A percentile compares a stretch with the other conserved stretches of the same genome.
phyloP scores from a whole-genome alignment of 2,329 filamentous ascomycete genomes.

The Pseudogymnoascus sp. region DNA sequence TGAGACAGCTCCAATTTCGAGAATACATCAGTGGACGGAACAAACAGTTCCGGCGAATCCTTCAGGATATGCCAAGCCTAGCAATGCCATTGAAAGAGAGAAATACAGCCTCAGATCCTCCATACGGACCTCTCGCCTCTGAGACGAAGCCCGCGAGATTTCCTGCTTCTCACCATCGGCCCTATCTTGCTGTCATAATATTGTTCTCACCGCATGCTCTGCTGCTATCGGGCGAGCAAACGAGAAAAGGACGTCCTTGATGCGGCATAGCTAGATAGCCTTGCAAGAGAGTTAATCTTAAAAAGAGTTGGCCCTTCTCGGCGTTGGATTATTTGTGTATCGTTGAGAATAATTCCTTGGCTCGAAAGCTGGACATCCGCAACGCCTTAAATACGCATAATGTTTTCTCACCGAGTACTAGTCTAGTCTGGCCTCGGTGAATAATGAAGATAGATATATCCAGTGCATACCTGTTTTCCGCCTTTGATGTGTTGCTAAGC shows the following conservation, averaged over 20 bases:
- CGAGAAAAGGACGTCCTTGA: background rate
- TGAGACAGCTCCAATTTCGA: too few species aligned
- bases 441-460: too few species aligned
- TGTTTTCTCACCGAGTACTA: background rate
- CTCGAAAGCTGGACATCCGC: background rate
- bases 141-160: too few species aligned
- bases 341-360: background rate
- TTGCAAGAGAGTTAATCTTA: background rate
- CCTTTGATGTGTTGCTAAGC: too few species aligned
- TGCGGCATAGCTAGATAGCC: background rate
- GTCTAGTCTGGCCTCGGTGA: too few species aligned
- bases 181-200: background rate
- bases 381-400: background rate
- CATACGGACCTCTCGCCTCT: background rate
- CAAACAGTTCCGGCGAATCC: too few species aligned
- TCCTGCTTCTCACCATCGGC: background rate
- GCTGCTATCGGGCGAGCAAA: background rate
- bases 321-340: background rate
- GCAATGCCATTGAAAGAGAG: too few species aligned
- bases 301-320: background rate
- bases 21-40: too few species aligned
- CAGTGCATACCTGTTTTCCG: too few species aligned
- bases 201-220: background rate
- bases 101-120: background rate
- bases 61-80: too few species aligned